These are phyloP conservation scores for Macrophomina pseudophaseolina DNA, from an alignment of 2,329 filamentous ascomycete genomes.

Conservation along the genomic window DNA sequence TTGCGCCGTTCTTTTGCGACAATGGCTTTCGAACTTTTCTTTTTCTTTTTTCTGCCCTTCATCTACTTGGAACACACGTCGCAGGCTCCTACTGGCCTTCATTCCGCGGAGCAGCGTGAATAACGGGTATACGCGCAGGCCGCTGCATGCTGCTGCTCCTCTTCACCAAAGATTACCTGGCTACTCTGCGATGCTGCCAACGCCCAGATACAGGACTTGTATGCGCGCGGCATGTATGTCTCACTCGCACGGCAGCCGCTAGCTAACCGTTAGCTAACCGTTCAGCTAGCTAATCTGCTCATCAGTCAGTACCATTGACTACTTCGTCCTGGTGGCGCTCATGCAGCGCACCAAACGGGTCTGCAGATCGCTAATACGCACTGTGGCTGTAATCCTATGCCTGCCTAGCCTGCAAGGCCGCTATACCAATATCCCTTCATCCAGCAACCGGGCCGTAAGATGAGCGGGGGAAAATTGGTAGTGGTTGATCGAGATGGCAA, in stretches of 20 bases:
- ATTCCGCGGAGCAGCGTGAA: not conserved
- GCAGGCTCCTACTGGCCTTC: not conserved
- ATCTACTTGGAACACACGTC: not conserved
- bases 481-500: not conserved
- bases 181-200: slow-evolving; percentile 17
- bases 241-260: slow-evolving; percentile 18
- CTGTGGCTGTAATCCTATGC: not conserved
- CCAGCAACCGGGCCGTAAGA: not conserved
- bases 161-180: slow-evolving; percentile 16
- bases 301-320: not conserved
- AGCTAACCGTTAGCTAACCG: not conserved
- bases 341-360: slow-evolving; percentile 15
- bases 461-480: not conserved
- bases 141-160: slow-evolving; percentile 12
- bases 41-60: not conserved
- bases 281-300: not conserved
- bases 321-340: slow-evolving; percentile 12
- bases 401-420: slow-evolving; percentile 11
- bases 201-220: not conserved
- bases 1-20: not conserved
- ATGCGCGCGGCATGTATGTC: slow-evolving; percentile 19
- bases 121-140: not conserved
- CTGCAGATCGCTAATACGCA: slow-evolving; percentile 11
- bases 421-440: not conserved
- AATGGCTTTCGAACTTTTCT: not conserved